Conservation (phyloP, 495 filamentous ascomycete species). For the Lasiosphaeria miniovina region DNA sequence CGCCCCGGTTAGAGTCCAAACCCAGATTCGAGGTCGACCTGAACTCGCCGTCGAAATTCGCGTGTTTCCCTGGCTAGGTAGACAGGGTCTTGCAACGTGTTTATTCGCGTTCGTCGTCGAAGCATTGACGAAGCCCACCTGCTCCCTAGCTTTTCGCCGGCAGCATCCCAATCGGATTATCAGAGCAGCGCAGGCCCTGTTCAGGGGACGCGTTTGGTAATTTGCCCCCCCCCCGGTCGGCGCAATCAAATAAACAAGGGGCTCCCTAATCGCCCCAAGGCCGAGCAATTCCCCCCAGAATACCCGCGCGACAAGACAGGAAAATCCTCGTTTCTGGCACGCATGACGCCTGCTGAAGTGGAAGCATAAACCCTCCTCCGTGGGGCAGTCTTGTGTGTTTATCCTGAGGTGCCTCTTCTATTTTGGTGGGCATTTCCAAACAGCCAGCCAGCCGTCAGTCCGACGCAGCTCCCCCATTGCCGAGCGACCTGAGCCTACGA, state of each 20-base stretch:
- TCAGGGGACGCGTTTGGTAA: conserved; percentile 38
- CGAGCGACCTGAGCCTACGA: too few relatives aligned
- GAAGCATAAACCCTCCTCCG: conserved; percentile 28
- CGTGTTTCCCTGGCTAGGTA: too few relatives aligned
- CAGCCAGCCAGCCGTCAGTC: conserved; percentile 8
- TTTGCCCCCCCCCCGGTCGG: conserved; percentile 34
- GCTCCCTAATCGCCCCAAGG: conserved; percentile 17
- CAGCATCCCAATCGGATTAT: conserved; percentile 14
- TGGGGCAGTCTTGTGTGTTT: conserved; percentile 19
- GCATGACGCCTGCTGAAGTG: conserved; percentile 28
- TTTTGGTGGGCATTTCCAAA: conserved; percentile 13
- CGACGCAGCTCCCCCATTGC: background rate
- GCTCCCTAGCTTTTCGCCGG: conserved; percentile 8
- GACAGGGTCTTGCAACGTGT: too few relatives aligned
- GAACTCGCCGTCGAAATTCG: too few relatives aligned
- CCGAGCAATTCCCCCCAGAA: conserved; percentile 23
- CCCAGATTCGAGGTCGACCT: too few relatives aligned
- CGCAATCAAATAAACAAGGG: conserved; percentile 43
- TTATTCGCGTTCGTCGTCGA: too few relatives aligned
- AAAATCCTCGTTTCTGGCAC: conserved; percentile 21
- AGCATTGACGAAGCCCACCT: background rate
- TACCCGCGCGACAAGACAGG: conserved; percentile 28
- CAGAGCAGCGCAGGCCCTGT: conserved; percentile 7
- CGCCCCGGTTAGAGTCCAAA: too few relatives aligned
- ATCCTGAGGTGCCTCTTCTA: conserved; percentile 12